phyloP scores from a whole-genome alignment of 306 rosid species.

The Elaeagnus macrophylla region DNA sequence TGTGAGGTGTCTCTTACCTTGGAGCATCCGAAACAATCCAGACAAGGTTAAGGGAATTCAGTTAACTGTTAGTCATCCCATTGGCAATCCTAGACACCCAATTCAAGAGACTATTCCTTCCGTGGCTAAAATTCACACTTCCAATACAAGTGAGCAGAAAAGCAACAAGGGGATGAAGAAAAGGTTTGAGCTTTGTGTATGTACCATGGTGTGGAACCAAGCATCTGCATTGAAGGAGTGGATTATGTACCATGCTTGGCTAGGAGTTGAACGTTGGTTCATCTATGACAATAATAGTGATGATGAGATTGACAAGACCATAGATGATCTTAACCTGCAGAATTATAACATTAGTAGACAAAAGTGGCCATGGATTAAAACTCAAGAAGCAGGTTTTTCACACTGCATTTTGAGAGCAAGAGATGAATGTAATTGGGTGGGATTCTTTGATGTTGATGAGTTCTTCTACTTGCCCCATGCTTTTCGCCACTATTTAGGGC shows the following conservation, averaged over 20 bases:
- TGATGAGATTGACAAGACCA: slow-evolving; percentile 53
- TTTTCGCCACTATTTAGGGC: slow-evolving; percentile 23
- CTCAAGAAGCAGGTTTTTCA: slow-evolving; percentile 96
- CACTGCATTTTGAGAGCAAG: slow-evolving; percentile 80
- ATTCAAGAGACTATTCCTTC: slow-evolving; percentile 45
- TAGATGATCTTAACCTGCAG: slow-evolving; percentile 42
- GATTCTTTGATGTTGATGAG: slow-evolving; percentile 92
- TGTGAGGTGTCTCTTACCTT: slow-evolving; percentile 69
- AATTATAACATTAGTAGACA: slow-evolving; percentile 58
- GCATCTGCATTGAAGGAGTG: slow-evolving; percentile 71
- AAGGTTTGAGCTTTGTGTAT: slow-evolving; percentile 68
- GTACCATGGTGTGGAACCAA: slow-evolving; percentile 97
- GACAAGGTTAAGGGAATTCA: slow-evolving; percentile 47
- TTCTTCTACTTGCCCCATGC: slow-evolving; percentile 61
- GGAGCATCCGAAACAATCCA: slow-evolving; percentile 29
- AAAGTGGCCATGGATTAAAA: slow-evolving; percentile 94
- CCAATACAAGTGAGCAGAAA: slow-evolving; percentile 6
- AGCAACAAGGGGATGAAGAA: slow-evolving; percentile 9
- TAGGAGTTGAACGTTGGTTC: slow-evolving; percentile 89
- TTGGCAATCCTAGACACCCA: slow-evolving; percentile 22
- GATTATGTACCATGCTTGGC: slow-evolving; percentile 89
- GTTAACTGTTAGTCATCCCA: slow-evolving; percentile 42
- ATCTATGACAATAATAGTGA: slow-evolving; percentile 92
- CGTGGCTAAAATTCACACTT: slow-evolving; percentile 35
- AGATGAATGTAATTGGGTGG: slow-evolving; percentile 86